These are phyloP conservation scores for Fusarium odoratissimum DNA, from an alignment of 2,329 filamentous ascomycete genomes.

Conservation along the genomic window DNA sequence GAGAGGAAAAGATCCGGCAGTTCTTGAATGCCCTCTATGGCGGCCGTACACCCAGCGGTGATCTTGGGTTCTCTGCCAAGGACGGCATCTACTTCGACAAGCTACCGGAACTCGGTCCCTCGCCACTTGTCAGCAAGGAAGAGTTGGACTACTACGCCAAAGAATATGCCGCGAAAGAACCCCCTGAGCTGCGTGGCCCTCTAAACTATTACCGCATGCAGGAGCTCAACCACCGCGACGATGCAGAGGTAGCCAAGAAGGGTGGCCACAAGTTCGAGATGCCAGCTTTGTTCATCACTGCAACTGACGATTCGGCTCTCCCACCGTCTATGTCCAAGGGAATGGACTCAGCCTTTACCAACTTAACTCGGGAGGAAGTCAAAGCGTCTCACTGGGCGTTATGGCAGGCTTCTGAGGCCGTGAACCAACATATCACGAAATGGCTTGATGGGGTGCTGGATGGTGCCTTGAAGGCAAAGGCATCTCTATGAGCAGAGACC, in stretches of 20 bases:
- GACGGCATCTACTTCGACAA: slow-evolving; percentile 74
- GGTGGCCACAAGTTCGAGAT: slow-evolving; percentile 63
- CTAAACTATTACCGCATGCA: slow-evolving; percentile 89
- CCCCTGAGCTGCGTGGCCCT: slow-evolving; percentile 77
- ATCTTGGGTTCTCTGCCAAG: slow-evolving; percentile 67
- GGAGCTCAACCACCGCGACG: slow-evolving; percentile 81
- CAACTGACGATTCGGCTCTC: slow-evolving; percentile 76
- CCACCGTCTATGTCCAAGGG: slow-evolving; percentile 75
- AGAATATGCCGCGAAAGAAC: slow-evolving; percentile 71
- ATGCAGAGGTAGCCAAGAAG: slow-evolving; percentile 69
- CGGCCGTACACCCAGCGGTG: slow-evolving; percentile 66
- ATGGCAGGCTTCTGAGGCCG: slow-evolving; percentile 75
- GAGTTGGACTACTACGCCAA: slow-evolving; percentile 82
- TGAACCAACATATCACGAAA: slow-evolving; percentile 74
- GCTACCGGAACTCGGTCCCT: slow-evolving; percentile 66
- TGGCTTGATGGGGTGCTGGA: slow-evolving; percentile 69
- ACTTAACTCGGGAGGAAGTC: slow-evolving; percentile 74
- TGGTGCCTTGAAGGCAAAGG: slow-evolving; percentile 47
- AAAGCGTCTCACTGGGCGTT: slow-evolving; percentile 84
- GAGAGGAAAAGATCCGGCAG: slow-evolving; percentile 71
- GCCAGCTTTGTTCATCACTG: slow-evolving; percentile 81
- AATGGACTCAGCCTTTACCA: slow-evolving; percentile 76
- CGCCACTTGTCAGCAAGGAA: slow-evolving; percentile 71
- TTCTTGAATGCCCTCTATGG: slow-evolving; percentile 81
- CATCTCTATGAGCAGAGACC: slow-evolving; percentile 39